Evolutionary conservation across 352 stramenopile genomes (phyloP).

Genomic region (Pythium myriotylum): DNA sequence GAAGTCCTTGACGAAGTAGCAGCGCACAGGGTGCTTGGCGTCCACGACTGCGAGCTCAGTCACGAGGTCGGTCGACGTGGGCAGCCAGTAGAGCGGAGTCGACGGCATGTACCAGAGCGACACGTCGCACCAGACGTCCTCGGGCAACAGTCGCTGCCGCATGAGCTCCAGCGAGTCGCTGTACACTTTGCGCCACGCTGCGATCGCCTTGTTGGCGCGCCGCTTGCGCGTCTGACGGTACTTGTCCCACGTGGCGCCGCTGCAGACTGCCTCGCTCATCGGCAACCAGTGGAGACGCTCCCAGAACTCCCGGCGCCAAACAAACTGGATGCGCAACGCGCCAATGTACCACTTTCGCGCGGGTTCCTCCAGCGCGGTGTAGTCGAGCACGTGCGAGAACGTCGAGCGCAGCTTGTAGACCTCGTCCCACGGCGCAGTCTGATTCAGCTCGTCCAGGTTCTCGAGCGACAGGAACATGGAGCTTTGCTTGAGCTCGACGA

Average conservation of each 20-base stretch:
- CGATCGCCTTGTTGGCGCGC: conserved; percentile 40
- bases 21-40: conserved; percentile 32
- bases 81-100: conserved; percentile 45
- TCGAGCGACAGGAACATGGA: conserved; percentile 35
- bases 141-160: conserved; percentile 31
- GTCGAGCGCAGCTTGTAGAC: conserved; percentile 39
- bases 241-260: conserved; percentile 36
- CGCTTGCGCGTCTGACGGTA: conserved; percentile 45
- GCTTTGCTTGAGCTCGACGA: conserved; percentile 45
- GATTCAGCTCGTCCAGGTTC: conserved; percentile 29
- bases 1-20: conserved; percentile 26
- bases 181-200: conserved; percentile 46
- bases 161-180: conserved; percentile 52
- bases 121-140: conserved; percentile 48
- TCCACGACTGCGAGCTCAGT: conserved; percentile 33
- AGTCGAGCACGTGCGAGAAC: conserved; percentile 38
- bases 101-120: conserved; percentile 50
- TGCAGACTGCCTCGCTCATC: conserved; percentile 49
- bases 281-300: conserved; percentile 50
- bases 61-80: conserved; percentile 28
- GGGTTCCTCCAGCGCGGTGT: conserved; percentile 24
- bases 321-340: conserved; percentile 46
- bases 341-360: conserved; percentile 35
- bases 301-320: conserved; percentile 49
- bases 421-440: conserved; percentile 41